A percentile compares a stretch with the other conserved stretches of the same genome.
phyloP scores from a whole-genome alignment of 148 eudicot genomes.

The Rhododendron ferrugineum region DNA sequence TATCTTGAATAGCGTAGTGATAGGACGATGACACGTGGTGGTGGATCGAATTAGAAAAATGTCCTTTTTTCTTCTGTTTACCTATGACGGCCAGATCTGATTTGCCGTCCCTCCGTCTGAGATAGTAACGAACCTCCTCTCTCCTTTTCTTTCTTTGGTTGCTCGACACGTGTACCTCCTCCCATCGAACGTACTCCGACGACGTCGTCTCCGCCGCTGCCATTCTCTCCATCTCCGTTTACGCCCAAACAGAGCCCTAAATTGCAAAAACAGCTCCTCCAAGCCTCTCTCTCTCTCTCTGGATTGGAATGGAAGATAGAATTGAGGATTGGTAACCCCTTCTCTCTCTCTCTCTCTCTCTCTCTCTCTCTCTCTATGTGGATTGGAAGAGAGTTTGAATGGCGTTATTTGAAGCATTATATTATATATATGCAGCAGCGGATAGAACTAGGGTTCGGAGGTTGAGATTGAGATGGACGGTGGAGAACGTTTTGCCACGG shows the following conservation, averaged over 20 bases:
- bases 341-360: neutral
- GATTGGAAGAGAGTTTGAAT: neutral
- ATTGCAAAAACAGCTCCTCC: neutral
- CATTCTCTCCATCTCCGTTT: slow-evolving; percentile 12
- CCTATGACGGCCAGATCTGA: slow-evolving; percentile 70
- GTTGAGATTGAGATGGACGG: slow-evolving; percentile 22
- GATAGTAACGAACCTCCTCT: slow-evolving; percentile 47
- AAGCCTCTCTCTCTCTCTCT: neutral
- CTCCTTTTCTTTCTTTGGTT: slow-evolving; percentile 37
- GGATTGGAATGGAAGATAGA: neutral
- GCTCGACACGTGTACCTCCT: slow-evolving; percentile 50
- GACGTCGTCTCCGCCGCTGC: slow-evolving; percentile 9
- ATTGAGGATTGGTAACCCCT: neutral
- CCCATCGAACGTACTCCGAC: slow-evolving; percentile 53
- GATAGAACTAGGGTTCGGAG: slow-evolving; percentile 32
- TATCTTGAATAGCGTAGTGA: slow-evolving; percentile 18
- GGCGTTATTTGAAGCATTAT: slow-evolving; percentile 7
- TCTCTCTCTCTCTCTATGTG: neutral
- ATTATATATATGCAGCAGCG: neutral
- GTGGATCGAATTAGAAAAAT: slow-evolving; percentile 19
- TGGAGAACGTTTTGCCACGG: slow-evolving; percentile 20
- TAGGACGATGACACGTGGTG: slow-evolving; percentile 45
- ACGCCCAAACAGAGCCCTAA: neutral
- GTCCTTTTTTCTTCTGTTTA: slow-evolving; percentile 7
- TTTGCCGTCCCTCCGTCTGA: slow-evolving; percentile 52